Percentiles rank a stretch among this genome's conserved stretches.
phyloP scores from a whole-genome alignment of 495 filamentous ascomycete species.

The Aspergillus ostianus region DNA sequence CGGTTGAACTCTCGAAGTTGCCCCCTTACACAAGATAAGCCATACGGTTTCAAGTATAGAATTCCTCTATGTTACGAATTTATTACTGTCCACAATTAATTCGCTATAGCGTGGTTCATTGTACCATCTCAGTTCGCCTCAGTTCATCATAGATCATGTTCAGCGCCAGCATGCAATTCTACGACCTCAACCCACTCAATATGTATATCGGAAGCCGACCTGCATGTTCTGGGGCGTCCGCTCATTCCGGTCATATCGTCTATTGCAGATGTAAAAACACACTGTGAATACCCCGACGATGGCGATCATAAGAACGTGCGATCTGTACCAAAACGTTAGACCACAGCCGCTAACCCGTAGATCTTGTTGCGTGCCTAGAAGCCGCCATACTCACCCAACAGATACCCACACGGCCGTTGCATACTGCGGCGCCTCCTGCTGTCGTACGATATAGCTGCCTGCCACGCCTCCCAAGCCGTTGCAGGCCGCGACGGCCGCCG shows the following conservation, averaged over 20 bases:
- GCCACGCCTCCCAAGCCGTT: slow-evolving; percentile 77
- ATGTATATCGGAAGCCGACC: slow-evolving; percentile 52
- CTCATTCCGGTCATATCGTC: slow-evolving; percentile 43
- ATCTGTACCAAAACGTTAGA: slow-evolving; percentile 15
- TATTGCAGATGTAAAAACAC: slow-evolving; percentile 63
- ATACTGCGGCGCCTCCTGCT: slow-evolving; percentile 66
- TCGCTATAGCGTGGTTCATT: too few relatives aligned
- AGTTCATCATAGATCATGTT: neutral
- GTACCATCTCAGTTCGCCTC: too few relatives aligned
- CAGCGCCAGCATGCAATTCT: neutral
- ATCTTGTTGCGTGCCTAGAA: neutral
- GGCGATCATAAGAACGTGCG: slow-evolving; percentile 64
- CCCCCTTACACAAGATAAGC: too few relatives aligned
- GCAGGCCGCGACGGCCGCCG: slow-evolving; percentile 65
- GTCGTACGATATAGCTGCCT: slow-evolving; percentile 70
- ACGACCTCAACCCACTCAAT: too few relatives aligned
- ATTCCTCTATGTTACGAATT: too few relatives aligned
- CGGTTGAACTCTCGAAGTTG: too few relatives aligned
- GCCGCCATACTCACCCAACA: slow-evolving; percentile 49
- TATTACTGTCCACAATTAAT: too few relatives aligned
- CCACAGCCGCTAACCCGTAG: too few relatives aligned
- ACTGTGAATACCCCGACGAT: slow-evolving; percentile 59
- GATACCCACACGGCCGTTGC: slow-evolving; percentile 70
- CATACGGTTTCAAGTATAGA: too few relatives aligned
- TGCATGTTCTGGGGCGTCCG: slow-evolving; percentile 51